A percentile compares a stretch with the other conserved stretches of the same genome.
These are phyloP conservation scores for Microstroma glucosiphilum DNA, from an alignment of 1,284 basidiomycete genomes.

Conservation along the genomic window DNA sequence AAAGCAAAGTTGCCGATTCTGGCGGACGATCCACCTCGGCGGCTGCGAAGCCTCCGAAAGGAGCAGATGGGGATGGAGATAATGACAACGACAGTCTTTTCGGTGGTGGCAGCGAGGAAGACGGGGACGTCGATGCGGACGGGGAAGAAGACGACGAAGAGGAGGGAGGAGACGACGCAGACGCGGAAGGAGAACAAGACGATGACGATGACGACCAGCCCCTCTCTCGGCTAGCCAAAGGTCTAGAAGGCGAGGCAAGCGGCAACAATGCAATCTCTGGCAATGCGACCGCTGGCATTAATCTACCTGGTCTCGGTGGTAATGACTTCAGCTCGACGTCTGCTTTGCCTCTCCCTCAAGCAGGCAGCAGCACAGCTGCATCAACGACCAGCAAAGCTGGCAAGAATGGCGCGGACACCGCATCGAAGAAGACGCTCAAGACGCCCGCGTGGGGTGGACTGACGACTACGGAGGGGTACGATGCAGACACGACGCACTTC, in stretches of 20 bases:
- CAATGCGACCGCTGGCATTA: background rate
- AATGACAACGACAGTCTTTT: slow-evolving; percentile 36
- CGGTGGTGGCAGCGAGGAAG: slow-evolving; percentile 19
- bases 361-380: background rate
- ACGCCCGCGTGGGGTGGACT: slow-evolving; percentile 38
- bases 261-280: too few relatives aligned
- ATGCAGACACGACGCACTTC: slow-evolving; percentile 54
- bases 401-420: slow-evolving; percentile 9
- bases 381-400: background rate
- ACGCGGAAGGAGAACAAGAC: slow-evolving; percentile 23
- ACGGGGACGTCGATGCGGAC: slow-evolving; percentile 17
- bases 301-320: slow-evolving; percentile 6
- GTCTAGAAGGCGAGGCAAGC: too few relatives aligned
- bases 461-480: slow-evolving; percentile 33
- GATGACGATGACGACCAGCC: slow-evolving; percentile 30
- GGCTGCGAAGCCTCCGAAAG: slow-evolving; percentile 10
- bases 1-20: background rate
- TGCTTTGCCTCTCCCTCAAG: background rate
- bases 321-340: slow-evolving; percentile 9
- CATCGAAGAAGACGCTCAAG: slow-evolving; percentile 4
- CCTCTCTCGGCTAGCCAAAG: slow-evolving; percentile 6
- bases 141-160: slow-evolving; percentile 17
- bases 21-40: background rate
- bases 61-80: slow-evolving; percentile 28
- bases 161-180: slow-evolving; percentile 16